phyloP scores from a whole-genome alignment of 2,329 filamentous ascomycete species.

The Celoporthe dispersa region DNA sequence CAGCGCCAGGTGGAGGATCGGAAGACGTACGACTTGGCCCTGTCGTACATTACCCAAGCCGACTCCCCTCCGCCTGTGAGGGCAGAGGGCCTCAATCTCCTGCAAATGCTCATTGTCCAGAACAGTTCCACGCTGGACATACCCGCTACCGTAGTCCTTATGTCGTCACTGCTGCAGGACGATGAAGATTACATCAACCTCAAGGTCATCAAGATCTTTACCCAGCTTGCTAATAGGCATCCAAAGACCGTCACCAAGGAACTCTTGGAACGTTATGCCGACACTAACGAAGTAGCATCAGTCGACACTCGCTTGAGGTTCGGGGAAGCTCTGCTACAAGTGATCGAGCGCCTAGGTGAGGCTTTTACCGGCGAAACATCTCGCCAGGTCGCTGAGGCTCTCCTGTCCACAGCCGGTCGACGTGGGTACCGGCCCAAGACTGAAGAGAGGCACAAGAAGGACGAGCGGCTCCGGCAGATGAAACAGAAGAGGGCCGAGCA shows the following conservation, averaged over 20 bases:
- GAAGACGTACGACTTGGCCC: conserved; percentile 64
- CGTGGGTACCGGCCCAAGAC: conserved; percentile 65
- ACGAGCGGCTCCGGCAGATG: conserved; percentile 52
- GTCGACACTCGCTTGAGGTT: conserved; percentile 70
- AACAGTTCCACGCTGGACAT: conserved; percentile 67
- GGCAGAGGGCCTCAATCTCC: conserved; percentile 65
- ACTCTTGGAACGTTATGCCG: conserved; percentile 69
- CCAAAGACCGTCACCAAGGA: conserved; percentile 66
- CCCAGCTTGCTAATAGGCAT: conserved; percentile 63
- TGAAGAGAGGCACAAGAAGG: conserved; percentile 57
- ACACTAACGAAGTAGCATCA: conserved; percentile 59
- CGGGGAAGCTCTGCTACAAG: conserved; percentile 68
- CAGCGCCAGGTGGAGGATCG: conserved; percentile 61
- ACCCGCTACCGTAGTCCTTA: conserved; percentile 64
- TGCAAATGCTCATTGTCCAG: conserved; percentile 60
- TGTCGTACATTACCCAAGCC: conserved; percentile 64
- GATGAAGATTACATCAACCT: conserved; percentile 74
- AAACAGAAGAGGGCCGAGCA: conserved; percentile 56
- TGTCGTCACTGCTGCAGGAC: conserved; percentile 67
- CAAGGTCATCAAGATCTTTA: conserved; percentile 68
- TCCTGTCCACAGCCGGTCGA: conserved; percentile 68
- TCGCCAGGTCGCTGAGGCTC: conserved; percentile 56
- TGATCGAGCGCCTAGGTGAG: conserved; percentile 63
- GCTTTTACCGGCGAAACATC: conserved; percentile 60
- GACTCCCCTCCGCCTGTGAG: conserved; percentile 71